phyloP scores from a whole-genome alignment of 176 grass and related monocot species.

The Musa beccarii region DNA sequence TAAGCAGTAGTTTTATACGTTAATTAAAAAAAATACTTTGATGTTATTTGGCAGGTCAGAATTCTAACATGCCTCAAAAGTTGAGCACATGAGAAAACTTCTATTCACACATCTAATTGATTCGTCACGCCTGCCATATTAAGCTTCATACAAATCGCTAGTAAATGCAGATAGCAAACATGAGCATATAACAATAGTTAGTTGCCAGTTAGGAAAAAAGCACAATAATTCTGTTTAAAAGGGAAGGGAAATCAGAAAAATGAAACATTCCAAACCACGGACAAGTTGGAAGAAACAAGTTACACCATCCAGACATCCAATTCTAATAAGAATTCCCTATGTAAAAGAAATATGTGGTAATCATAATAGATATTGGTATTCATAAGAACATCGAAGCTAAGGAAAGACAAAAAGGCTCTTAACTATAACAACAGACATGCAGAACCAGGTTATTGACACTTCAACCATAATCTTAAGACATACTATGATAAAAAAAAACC shows the following conservation, averaged over 20 bases:
- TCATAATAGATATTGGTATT: background rate
- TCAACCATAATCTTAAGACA: no score
- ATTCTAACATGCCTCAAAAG: slow-evolving; percentile 26
- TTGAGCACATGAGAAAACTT: slow-evolving; percentile 19
- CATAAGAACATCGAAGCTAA: background rate
- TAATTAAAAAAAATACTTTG: background rate
- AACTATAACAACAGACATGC: no score
- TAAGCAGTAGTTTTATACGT: no score
- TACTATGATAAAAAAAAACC: no score
- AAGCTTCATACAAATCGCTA: background rate
- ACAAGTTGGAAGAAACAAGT: no score
- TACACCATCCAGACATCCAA: no score
- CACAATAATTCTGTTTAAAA: background rate
- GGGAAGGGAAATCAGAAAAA: background rate
- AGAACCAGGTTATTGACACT: no score
- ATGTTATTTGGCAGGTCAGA: slow-evolving; percentile 15
- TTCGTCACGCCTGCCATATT: slow-evolving; percentile 30
- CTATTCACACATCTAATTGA: slow-evolving; percentile 32
- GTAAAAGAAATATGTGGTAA: no score
- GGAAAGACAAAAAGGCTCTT: no score
- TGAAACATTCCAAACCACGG: background rate
- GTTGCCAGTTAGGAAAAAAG: no score
- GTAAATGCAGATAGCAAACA: background rate
- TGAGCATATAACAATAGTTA: background rate
- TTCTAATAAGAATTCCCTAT: no score